Evolutionary conservation across 108 stramenopile genomes (phyloP).

Genomic region (Cyclotella baltica): DNA sequence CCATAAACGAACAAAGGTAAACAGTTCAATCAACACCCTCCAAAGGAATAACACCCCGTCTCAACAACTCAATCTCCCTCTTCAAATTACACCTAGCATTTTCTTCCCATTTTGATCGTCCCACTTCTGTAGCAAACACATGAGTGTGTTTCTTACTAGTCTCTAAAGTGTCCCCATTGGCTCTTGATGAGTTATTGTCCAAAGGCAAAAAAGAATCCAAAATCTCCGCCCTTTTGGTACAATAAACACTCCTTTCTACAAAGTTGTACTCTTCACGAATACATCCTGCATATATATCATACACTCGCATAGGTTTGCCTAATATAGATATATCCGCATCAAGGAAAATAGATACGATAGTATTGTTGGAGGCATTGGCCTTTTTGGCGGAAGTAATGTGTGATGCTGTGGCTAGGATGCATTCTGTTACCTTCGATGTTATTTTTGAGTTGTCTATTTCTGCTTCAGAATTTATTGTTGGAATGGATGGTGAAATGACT

Average conservation of each 20-base stretch:
- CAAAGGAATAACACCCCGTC: conserved; percentile 60
- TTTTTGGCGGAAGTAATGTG: conserved; percentile 33
- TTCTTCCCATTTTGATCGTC: conserved; percentile 60
- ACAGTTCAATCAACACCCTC: background rate
- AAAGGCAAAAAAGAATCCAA: conserved; percentile 62
- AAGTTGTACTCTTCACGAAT: conserved; percentile 80
- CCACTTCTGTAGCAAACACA: conserved; percentile 61
- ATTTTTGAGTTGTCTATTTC: conserved; percentile 7
- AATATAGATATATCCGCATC: conserved; percentile 89
- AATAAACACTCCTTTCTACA: conserved; percentile 70
- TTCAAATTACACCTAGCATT: conserved; percentile 66
- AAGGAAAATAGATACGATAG: conserved; percentile 59
- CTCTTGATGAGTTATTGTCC: conserved; percentile 29
- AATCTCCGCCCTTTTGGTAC: conserved; percentile 75
- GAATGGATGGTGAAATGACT: background rate
- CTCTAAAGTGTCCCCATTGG: conserved; percentile 27
- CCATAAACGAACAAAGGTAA: too few species aligned
- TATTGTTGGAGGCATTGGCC: conserved; percentile 32
- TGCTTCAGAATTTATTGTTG: background rate
- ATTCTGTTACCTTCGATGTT: conserved; percentile 46
- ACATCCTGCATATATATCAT: conserved; percentile 68
- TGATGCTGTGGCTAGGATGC: conserved; percentile 51
- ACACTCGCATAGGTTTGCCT: conserved; percentile 60
- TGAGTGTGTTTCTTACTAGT: conserved; percentile 50
- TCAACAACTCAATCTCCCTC: conserved; percentile 66